These are phyloP conservation scores for Lentinus tigrinus DNA, from an alignment of 768 basidiomycete species.

Conservation along the genomic window DNA sequence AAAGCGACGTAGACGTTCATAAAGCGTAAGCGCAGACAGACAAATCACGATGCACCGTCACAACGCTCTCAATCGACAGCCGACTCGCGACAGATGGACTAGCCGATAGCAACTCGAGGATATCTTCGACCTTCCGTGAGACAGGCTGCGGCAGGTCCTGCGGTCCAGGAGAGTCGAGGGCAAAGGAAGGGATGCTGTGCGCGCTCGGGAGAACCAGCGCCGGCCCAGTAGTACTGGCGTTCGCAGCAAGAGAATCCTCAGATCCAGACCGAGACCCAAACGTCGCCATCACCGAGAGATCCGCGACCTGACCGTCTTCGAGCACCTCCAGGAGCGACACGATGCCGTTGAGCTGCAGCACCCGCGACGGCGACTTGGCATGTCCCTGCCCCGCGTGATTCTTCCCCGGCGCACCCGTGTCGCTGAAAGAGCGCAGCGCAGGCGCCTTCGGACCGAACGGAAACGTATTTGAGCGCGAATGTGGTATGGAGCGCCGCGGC, in stretches of 20 bases:
- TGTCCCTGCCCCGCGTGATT: neutral
- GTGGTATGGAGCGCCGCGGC: neutral
- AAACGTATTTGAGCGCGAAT: neutral
- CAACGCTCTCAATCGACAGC: neutral
- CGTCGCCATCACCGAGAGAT: neutral
- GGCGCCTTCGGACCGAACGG: neutral
- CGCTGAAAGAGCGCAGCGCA: no score
- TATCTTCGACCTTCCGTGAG: slow-evolving; percentile 7
- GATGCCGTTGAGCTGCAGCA: slow-evolving; percentile 10
- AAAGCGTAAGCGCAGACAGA: slow-evolving; percentile 9
- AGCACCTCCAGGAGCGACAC: slow-evolving; percentile 13
- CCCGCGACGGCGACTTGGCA: neutral
- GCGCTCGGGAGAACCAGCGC: neutral
- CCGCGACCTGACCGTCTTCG: neutral
- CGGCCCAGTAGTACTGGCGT: neutral
- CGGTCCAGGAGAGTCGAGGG: neutral
- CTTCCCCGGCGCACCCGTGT: no score
- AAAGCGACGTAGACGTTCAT: neutral
- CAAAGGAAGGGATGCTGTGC: neutral
- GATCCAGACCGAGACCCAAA: neutral
- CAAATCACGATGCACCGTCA: neutral
- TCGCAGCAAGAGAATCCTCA: neutral
- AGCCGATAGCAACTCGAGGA: slow-evolving; percentile 4
- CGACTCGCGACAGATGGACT: neutral
- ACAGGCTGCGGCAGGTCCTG: neutral